Evolutionary conservation across 1,139 yeast genomes (phyloP), one percentile per base, ranked within the genome.

Genomic region (Kurtzmaniella quercitrusa): DNA sequence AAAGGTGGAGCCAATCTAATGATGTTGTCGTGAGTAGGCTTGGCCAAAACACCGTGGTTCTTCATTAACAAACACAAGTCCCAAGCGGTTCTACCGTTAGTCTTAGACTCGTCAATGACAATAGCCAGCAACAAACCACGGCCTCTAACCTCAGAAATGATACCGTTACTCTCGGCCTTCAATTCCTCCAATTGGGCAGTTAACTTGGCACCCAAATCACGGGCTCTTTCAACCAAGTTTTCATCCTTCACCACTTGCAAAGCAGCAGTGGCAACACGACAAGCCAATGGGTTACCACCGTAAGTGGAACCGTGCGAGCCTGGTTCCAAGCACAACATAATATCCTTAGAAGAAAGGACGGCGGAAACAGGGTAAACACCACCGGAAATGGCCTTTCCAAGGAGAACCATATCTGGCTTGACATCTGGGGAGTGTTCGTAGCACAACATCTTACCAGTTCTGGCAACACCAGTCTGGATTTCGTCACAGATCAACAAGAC

Each of bases 221-320:
- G 68, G 8, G 98, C 82, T 63, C 95, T 81, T 60, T 87, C 89
- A 31, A 85, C 93, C 61, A 91, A 77, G 34, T 83, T 77, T 69
- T 91, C 98, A 58, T 91, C 95, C 62, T 77, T 79, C 48, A 91
- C 89, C 46, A 93, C 98, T 59, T 89, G 79, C 56, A 91, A 75
- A 14, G 98, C 97, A 49, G 96, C 97, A 63, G 89, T 84, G 51
- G 98, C 95, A 33, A 90, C 97, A 49, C 90, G 81, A 55, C 96
- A 89, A 29, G 96, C 91, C 62, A 91, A 79, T 51, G 98, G 97
- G 70, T 90, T 93, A 65, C 98, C 98, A 66, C 98, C 98, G 62
- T 88, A 91, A 27, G 98, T 91, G 39, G 97, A 91, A 43, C 98
- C 98, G 66, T 91, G 98, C 40, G 96, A 88, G 47, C 98, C 98